These are phyloP conservation scores for Candida corydali DNA, from an alignment of 805 yeast genomes.

Conservation along the genomic window DNA sequence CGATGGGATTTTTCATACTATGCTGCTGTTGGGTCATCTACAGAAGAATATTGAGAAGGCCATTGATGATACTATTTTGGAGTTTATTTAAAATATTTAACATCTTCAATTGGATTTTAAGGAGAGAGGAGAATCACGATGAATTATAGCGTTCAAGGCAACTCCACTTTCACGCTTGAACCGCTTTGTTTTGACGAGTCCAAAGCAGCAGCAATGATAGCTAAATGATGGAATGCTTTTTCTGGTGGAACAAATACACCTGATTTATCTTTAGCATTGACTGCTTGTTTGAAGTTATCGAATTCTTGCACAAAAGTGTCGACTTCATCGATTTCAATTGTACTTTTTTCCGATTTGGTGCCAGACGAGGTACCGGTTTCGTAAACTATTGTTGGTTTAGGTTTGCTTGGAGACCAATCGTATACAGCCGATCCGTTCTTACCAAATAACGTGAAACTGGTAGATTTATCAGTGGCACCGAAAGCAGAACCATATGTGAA, in stretches of 20 bases:
- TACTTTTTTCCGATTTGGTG: conserved; percentile 49
- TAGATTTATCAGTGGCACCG: conserved; percentile 73
- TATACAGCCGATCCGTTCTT: conserved; percentile 68
- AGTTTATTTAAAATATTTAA: conserved; percentile 35
- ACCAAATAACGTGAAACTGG: conserved; percentile 71
- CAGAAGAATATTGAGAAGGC: conserved; percentile 44
- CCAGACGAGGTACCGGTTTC: conserved; percentile 27
- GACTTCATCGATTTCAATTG: conserved; percentile 41
- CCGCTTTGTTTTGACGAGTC: conserved; percentile 61
- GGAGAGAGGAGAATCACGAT: conserved; percentile 1
- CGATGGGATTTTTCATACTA: conserved; percentile 41
- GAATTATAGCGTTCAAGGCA: conserved; percentile 10
- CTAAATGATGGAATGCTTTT: conserved; percentile 87
- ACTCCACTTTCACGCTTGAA: conserved; percentile 44
- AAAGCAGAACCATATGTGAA: conserved; percentile 85
- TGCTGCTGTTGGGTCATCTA: conserved; percentile 49
- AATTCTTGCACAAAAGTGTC: conserved; percentile 45
- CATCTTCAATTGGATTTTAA: conserved; percentile 19
- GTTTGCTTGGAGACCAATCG: conserved; percentile 53
- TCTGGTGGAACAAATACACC: conserved; percentile 61
- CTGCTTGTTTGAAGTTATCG: conserved; percentile 53
- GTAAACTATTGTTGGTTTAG: conserved; percentile 36
- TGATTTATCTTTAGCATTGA: conserved; percentile 55
- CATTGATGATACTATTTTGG: conserved; percentile 45
- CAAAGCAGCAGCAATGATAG: conserved; percentile 81